Evolutionary conservation across 805 yeast genomes (phyloP).

Genomic region (Candida oleophila): DNA sequence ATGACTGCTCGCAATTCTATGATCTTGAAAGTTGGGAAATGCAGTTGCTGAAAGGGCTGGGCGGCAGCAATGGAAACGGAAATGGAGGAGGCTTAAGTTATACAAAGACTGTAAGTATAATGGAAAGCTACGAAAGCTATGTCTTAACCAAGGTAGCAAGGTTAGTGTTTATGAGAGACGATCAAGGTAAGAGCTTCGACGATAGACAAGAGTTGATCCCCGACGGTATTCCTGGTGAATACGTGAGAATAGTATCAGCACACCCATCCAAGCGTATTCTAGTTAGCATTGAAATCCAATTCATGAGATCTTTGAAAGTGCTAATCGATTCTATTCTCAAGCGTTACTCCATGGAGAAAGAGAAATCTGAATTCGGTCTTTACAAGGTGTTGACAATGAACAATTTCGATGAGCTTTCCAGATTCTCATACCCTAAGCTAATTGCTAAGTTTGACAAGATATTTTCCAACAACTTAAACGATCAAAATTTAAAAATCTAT

Average conservation of each 20-base stretch:
- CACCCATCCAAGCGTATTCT: conserved; percentile 40
- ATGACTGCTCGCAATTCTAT: conserved; percentile 44
- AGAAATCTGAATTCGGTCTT: conserved; percentile 23
- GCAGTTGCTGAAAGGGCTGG: conserved; percentile 10
- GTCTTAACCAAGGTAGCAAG: conserved; percentile 29
- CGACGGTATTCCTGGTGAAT: conserved; percentile 26
- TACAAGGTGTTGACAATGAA: conserved; percentile 44
- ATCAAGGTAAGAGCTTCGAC: conserved; percentile 1
- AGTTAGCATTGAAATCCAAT: conserved; percentile 44
- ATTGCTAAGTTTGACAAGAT: conserved; percentile 32
- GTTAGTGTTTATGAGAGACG: conserved; percentile 20
- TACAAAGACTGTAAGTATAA: conserved; percentile 35
- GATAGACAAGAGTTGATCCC: conserved; percentile 10
- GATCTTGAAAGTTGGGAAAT: conserved; percentile 44
- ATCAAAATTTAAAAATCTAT: conserved; percentile 38
- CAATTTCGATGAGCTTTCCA: conserved; percentile 37
- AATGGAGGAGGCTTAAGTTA: conserved; percentile 19
- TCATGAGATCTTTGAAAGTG: conserved; percentile 42
- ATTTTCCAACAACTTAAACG: conserved; percentile 33
- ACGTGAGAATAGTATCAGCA: conserved; percentile 32
- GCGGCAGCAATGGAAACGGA: conserved; percentile 7
- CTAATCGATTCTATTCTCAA: conserved; percentile 42
- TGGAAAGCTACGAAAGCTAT: conserved; percentile 36
- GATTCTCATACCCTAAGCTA: conserved; percentile 29
- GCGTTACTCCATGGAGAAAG: conserved; percentile 30